Evolutionary conservation across 2,329 filamentous ascomycete species (phyloP), one percentile per base, ranked within the genome.

Genomic region (Graphiopsis chlorocephala): DNA sequence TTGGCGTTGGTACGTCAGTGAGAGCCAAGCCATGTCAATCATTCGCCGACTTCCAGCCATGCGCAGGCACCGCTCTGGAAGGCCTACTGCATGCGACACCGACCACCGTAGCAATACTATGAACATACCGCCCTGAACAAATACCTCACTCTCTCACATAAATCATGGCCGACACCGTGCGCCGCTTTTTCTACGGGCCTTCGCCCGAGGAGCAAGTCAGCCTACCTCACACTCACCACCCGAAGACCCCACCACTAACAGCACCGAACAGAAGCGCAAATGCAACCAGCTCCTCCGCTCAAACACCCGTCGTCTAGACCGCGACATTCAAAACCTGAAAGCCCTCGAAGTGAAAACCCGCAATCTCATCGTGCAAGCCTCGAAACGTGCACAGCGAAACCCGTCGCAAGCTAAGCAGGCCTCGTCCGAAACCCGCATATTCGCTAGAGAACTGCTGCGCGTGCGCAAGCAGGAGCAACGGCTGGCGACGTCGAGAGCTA

Each of bases 221-320:
- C 26, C 35, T 29, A 26, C 56, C 29, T 62, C 28, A n/a, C 35
- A 28, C 23, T 25, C 33, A 28, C 42, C 23, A 23, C 28, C 15
- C 12, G 6, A 50, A 28, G 38, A 26, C 33, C 52, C 33, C 61
- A 55, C 47, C n/a, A 66, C 64, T 65, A 45, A 67, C 29, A 50
- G 66, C 28, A 26, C 20, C 25, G 4, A 29, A 15, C 72, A 99
- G 94, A 90, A 95, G 80, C 89, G 93, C 68, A 98, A 97, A 88
- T 98, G 94, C 80, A 97, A 97, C 78, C 83, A 87, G 67, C 86
- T 98, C 67, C 90, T 99, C 73, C 92, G 94, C 67, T 82, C 88
- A 76, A 97, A 98, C 79, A 90, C 92, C 68, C 93, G 95, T 75
- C 94, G 96, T 76, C 86, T 99, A 72, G 95, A 99, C 78, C 93